Evolutionary conservation across 306 rosid species (phyloP), one percentile per base, ranked within the genome.

Genomic region (Crotalaria pallida): DNA sequence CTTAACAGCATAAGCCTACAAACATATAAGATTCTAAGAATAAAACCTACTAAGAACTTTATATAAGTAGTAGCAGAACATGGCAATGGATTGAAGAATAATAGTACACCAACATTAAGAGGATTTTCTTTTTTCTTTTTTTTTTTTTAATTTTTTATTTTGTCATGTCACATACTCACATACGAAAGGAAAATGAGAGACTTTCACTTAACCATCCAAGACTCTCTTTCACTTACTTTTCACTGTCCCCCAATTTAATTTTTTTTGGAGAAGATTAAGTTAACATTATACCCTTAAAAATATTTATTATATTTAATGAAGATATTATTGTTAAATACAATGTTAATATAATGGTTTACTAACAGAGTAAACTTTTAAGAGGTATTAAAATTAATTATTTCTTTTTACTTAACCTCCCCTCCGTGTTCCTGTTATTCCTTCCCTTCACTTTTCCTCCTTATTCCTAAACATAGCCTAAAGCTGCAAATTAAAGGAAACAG

Each of bases 1-100:
- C 74, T 95, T 95, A 38, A 95, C 97, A 8, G 99, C 97, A 87
- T 80, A 91, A 53, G 89, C 97, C 99, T 95, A 71, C 45, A 72
- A 78, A 60, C 2, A 9, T 4, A 31, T 57, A 36, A 66, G 51
- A 38, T 60, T 43, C 2, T 10, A 31, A 67, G 11, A 63, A 67
- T 18, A 48, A 47, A 6, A 16, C 57, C 69, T 18, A 41, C 18
- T 21, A 34, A 18, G 22, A 31, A 3, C 16, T 34, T 18, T 44
- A 1, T n/a, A 23, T 19, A 34, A 11, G 19, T 33, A 17, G 53
- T 12, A 23, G 69, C 53, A 41, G 34, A 41, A 41, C 53, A 43
- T n/a, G 55, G 69, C 56, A 22, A 16, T n/a, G 24, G 3, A 6
- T 64, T 43, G 5, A 63, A 64, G 69, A 1, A 8, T 7, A 34